A percentile compares a stretch with the other conserved stretches of the same genome.
Evolutionary conservation across 163 green algal genomes (phyloP).

Genomic region (Coccomyxa subellipsoidea): DNA sequence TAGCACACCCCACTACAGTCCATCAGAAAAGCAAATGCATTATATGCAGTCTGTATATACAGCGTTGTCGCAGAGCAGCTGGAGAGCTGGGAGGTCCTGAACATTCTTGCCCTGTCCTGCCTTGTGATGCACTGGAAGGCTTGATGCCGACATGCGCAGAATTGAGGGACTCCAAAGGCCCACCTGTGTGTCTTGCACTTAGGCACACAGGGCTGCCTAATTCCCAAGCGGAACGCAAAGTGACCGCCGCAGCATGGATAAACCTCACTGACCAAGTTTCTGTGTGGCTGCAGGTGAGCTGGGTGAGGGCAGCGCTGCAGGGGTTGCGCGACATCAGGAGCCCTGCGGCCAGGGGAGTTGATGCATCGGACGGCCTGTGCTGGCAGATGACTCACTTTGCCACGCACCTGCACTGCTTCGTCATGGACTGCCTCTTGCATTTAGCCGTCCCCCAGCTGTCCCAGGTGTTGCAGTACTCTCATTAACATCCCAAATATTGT

Average conservation of each 20-base stretch:
- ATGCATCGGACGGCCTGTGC: background rate
- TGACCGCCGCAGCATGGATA: too few species aligned
- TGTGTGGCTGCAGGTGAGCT: background rate
- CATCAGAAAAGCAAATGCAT: too few species aligned
- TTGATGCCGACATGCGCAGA: background rate
- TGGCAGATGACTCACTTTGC: background rate
- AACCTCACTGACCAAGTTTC: too few species aligned
- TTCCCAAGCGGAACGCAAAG: too few species aligned
- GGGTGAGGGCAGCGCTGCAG: background rate
- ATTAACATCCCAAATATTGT: background rate
- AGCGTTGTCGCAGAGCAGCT: too few species aligned
- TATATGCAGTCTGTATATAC: too few species aligned
- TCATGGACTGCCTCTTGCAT: background rate
- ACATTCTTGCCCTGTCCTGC: background rate
- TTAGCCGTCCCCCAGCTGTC: background rate
- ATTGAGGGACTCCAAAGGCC: too few species aligned
- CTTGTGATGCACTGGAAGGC: background rate
- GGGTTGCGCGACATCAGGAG: background rate
- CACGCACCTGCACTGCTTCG: background rate
- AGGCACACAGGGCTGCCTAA: too few species aligned
- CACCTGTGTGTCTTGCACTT: too few species aligned
- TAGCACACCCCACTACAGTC: too few species aligned
- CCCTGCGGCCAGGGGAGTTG: background rate
- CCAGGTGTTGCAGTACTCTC: background rate
- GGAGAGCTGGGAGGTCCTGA: too few species aligned